Percentiles rank a stretch among this genome's conserved stretches.
Evolutionary conservation across 331 rosid species (phyloP).

Genomic region (Quercus tomentella): DNA sequence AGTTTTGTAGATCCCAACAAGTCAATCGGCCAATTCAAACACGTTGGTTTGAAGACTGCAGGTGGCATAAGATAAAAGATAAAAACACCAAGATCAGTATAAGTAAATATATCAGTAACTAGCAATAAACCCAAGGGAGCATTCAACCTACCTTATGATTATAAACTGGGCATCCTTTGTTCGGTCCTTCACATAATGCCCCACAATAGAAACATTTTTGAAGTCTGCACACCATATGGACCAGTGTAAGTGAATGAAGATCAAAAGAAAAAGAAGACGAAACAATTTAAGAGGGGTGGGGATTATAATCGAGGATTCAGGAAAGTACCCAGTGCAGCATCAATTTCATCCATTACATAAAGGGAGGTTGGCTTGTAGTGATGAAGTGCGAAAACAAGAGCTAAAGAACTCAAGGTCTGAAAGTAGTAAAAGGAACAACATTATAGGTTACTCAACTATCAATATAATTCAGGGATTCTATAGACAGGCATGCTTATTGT

Average conservation of each 20-base stretch:
- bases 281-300: neutral
- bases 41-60: slow-evolving; percentile 84
- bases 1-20: slow-evolving; percentile 88
- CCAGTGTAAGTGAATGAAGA: slow-evolving; percentile 13
- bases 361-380: slow-evolving; percentile 99
- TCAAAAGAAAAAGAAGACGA: neutral
- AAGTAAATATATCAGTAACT: neutral
- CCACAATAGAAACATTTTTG: slow-evolving; percentile 90
- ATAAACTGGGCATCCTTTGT: slow-evolving; percentile 89
- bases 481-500: neutral
- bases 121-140: neutral
- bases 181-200: slow-evolving; percentile 90
- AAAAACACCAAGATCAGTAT: neutral
- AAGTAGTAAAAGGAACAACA: slow-evolving; percentile 18
- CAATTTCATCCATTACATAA: slow-evolving; percentile 96
- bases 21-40: slow-evolving; percentile 92
- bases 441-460: neutral
- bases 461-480: neutral
- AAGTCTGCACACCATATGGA: slow-evolving; percentile 51
- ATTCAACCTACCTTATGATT: slow-evolving; percentile 67
- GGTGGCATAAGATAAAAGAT: neutral
- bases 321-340: slow-evolving; percentile 79
- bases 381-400: slow-evolving; percentile 95
- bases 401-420: slow-evolving; percentile 95
- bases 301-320: neutral